A percentile compares a stretch with the other conserved stretches of the same genome.
These are phyloP conservation scores for Chrysochromulina parva DNA, from an alignment of 78 protist species.

Conservation along the genomic window DNA sequence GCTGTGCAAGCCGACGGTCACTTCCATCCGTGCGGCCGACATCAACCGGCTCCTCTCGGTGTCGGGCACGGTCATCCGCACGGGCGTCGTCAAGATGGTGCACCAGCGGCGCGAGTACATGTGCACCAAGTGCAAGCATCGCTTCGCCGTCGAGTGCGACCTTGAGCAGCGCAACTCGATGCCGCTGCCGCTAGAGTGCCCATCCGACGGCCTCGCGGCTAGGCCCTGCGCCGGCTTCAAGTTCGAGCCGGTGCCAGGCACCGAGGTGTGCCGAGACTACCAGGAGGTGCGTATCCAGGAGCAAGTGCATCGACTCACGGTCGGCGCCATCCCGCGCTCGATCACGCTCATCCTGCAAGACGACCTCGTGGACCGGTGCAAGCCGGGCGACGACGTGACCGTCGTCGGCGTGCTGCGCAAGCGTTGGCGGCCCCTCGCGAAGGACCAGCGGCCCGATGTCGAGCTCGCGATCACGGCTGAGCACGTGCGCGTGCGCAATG, in stretches of 20 bases:
- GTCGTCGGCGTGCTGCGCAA: not conserved
- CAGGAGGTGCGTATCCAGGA: slow-evolving; percentile 23
- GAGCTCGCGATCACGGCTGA: not conserved
- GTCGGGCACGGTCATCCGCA: slow-evolving; percentile 11
- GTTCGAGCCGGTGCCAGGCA: not conserved
- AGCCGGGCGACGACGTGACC: slow-evolving; percentile 38
- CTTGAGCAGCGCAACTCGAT: not conserved
- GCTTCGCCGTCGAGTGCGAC: not conserved
- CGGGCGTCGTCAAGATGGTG: not conserved
- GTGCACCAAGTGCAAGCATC: not conserved
- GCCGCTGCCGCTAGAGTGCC: not conserved
- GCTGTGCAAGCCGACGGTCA: not conserved
- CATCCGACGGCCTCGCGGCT: not conserved
- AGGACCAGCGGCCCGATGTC: not conserved
- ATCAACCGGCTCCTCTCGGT: not conserved
- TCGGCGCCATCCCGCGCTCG: slow-evolving; percentile 4
- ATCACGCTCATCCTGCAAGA: not conserved
- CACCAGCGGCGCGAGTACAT: not conserved
- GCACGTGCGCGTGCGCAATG: not conserved
- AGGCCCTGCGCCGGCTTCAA: not conserved
- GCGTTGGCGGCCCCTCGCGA: not conserved
- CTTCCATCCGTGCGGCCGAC: not conserved
- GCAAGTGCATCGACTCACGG: not conserved
- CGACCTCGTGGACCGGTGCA: slow-evolving; percentile 12
- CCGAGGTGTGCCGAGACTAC: slow-evolving; percentile 12